A percentile compares a stretch with the other conserved stretches of the same genome.
Evolutionary conservation across 345 rosid species (phyloP).

Genomic region (Dipteronia sinensis): DNA sequence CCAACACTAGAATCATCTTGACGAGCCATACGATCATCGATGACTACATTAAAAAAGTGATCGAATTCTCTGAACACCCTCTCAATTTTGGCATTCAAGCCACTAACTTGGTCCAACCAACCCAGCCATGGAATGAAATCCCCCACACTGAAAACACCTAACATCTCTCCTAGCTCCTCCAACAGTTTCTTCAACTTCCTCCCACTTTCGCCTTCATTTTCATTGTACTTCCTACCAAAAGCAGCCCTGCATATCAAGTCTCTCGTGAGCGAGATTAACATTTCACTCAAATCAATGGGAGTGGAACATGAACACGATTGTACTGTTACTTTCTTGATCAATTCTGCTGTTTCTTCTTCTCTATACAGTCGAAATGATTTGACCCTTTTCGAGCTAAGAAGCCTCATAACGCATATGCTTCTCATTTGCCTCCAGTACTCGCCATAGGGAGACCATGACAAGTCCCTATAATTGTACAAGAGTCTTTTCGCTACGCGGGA

Average conservation of each 20-base stretch:
- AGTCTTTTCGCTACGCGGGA: slow-evolving; percentile 4
- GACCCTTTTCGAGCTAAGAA: slow-evolving; percentile 22
- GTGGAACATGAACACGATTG: neutral
- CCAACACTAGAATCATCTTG: neutral
- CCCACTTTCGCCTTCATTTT: slow-evolving; percentile 6
- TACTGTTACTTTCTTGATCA: slow-evolving; percentile 8
- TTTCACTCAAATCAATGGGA: slow-evolving; percentile 17
- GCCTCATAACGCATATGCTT: slow-evolving; percentile 18
- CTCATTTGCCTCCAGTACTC: slow-evolving; percentile 30
- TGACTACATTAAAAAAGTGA: slow-evolving; percentile 16
- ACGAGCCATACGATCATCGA: slow-evolving; percentile 14
- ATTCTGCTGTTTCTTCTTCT: slow-evolving; percentile 21
- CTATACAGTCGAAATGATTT: slow-evolving; percentile 20
- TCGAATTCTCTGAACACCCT: slow-evolving; percentile 23
- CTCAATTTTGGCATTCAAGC: slow-evolving; percentile 25
- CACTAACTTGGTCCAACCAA: slow-evolving; percentile 23
- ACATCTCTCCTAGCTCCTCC: slow-evolving; percentile 18
- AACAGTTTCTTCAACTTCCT: neutral
- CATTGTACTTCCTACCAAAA: slow-evolving; percentile 16
- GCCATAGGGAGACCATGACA: slow-evolving; percentile 19
- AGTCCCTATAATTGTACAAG: slow-evolving; percentile 12
- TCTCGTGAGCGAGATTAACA: slow-evolving; percentile 4
- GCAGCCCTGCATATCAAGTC: slow-evolving; percentile 18
- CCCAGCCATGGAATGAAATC: slow-evolving; percentile 22
- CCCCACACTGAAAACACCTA: slow-evolving; percentile 11